Conservation (phyloP, 331 rosid species). For the Malus hybrid region DNA sequence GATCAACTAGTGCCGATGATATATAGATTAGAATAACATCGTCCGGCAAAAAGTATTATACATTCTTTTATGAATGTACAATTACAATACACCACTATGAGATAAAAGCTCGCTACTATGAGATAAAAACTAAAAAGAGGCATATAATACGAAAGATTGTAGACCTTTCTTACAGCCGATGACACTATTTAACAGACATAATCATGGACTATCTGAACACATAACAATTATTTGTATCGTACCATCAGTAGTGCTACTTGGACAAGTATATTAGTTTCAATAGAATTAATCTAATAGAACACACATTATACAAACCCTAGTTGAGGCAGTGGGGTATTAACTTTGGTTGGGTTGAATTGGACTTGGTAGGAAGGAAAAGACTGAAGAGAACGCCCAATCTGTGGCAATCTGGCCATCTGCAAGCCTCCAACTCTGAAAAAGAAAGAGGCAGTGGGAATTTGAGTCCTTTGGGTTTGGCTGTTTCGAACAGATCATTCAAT, state of each 20-base stretch:
- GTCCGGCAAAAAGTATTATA: neutral
- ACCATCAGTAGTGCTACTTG: neutral
- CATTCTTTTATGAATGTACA: neutral
- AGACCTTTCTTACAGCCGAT: too few relatives aligned
- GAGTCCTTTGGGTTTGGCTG: conserved; percentile 16
- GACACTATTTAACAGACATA: neutral
- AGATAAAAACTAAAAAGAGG: too few relatives aligned
- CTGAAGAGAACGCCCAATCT: neutral
- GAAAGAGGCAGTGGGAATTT: neutral
- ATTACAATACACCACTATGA: too few relatives aligned
- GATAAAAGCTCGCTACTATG: too few relatives aligned
- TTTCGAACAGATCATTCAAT: conserved; percentile 17
- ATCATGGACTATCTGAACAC: neutral
- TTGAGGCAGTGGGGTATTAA: neutral
- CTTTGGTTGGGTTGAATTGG: neutral
- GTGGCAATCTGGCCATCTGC: neutral
- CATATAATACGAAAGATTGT: neutral
- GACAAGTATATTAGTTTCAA: neutral
- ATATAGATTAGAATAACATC: neutral
- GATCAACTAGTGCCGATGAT: neutral
- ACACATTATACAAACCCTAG: neutral
- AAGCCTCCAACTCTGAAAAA: neutral
- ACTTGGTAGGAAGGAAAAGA: neutral
- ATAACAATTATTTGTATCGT: neutral
- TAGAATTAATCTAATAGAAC: neutral